A percentile compares a stretch with the other conserved stretches of the same genome.
Evolutionary conservation across 768 basidiomycete genomes (phyloP).

Genomic region (Tylopilus subfusipes): DNA sequence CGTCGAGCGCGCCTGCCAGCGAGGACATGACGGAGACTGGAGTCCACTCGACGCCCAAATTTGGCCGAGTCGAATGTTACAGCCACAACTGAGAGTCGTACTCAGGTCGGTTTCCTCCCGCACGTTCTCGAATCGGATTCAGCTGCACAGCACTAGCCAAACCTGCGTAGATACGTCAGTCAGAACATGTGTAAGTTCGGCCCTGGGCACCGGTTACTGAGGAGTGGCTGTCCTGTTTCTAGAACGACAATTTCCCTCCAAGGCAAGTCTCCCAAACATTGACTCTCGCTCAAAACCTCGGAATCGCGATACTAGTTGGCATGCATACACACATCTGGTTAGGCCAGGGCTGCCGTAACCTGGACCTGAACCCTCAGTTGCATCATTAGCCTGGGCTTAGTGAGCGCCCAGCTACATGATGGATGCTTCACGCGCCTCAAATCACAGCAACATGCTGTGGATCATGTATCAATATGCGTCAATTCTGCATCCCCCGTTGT

Average conservation of each 20-base stretch:
- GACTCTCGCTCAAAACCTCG: conserved; percentile 14
- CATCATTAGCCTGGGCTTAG: neutral
- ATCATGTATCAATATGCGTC: neutral
- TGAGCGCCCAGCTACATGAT: neutral
- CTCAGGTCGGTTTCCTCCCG: neutral
- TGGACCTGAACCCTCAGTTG: neutral
- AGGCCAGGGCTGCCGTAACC: conserved; percentile 5
- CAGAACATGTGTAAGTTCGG: too few relatives aligned
- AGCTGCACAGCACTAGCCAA: conserved; percentile 5
- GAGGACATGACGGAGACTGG: conserved; percentile 46
- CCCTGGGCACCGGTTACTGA: neutral
- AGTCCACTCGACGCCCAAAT: conserved; percentile 9
- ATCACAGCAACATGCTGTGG: conserved; percentile 29
- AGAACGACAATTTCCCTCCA: conserved; percentile 8
- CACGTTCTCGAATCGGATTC: neutral
- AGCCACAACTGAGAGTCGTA: neutral
- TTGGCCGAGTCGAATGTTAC: conserved; percentile 1
- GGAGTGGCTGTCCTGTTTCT: conserved; percentile 19
- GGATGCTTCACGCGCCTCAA: neutral
- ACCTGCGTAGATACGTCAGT: neutral
- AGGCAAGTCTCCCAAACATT: neutral
- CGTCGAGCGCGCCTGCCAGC: conserved; percentile 54
- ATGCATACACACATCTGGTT: neutral
- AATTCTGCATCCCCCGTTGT: neutral
- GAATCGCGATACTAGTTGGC: conserved; percentile 20